Conservation (phyloP, 805 yeast genomes). For the Hanseniaspora singularis region DNA sequence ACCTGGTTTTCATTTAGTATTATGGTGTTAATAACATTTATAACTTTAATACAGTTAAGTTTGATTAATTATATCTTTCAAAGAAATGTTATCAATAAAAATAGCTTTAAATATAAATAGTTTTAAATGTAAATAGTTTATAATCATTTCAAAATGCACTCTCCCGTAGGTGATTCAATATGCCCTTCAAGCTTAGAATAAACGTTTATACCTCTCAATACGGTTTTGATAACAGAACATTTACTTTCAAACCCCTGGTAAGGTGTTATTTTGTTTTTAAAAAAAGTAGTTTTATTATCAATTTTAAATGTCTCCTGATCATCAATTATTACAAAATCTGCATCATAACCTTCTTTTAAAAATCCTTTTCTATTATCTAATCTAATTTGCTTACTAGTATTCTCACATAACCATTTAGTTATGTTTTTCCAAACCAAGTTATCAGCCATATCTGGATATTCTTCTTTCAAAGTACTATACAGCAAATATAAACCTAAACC, state of each 20-base stretch:
- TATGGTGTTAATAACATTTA: constrained; percentile 49
- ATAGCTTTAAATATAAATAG: background rate
- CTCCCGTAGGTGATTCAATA: constrained; percentile 46
- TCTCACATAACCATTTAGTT: constrained; percentile 65
- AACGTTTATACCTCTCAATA: constrained; percentile 62
- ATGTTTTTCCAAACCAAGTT: constrained; percentile 32
- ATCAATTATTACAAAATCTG: constrained; percentile 78
- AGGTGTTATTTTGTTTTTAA: constrained; percentile 82
- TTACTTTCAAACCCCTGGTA: constrained; percentile 57
- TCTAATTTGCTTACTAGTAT: constrained; percentile 81
- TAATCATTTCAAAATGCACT: constrained; percentile 44
- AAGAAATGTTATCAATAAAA: constrained; percentile 42
- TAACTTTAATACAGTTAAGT: constrained; percentile 57
- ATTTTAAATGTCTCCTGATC: constrained; percentile 41
- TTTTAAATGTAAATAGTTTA: constrained; percentile 26
- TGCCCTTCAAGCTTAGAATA: constrained; percentile 43
- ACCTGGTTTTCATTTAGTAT: constrained; percentile 56
- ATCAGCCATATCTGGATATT: background rate
- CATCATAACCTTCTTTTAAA: constrained; percentile 66
- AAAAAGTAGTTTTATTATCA: constrained; percentile 45
- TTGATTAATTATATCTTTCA: constrained; percentile 62
- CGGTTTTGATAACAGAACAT: constrained; percentile 71
- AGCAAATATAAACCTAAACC: constrained; percentile 80
- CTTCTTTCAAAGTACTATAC: constrained; percentile 42
- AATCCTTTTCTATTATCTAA: constrained; percentile 59